phyloP scores from a whole-genome alignment of 2,329 filamentous ascomycete species.

The Lasiodiplodia citricola region DNA sequence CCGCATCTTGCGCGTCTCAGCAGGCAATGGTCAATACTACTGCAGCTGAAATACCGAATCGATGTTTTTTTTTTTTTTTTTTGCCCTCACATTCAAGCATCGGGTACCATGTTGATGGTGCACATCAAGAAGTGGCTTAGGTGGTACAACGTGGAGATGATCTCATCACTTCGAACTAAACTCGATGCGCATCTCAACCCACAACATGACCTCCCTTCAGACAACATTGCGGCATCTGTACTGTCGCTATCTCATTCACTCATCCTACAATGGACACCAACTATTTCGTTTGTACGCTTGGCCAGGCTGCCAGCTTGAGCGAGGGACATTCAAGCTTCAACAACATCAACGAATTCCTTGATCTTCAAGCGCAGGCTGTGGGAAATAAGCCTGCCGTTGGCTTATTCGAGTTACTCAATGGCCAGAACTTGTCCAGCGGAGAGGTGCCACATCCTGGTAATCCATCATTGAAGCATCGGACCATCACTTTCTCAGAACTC shows the following conservation, averaged over 20 bases:
- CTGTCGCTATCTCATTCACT: neutral
- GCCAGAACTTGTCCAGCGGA: neutral
- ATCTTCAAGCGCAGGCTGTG: conserved; percentile 49
- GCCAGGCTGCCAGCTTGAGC: conserved; percentile 55
- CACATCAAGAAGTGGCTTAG: neutral
- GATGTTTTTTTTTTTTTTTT: no score
- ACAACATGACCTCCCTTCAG: neutral
- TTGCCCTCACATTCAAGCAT: neutral
- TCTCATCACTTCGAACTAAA: neutral
- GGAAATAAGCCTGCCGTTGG: conserved; percentile 56
- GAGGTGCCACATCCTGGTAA: neutral
- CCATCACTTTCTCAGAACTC: conserved; percentile 47
- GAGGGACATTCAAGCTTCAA: conserved; percentile 29
- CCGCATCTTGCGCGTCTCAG: neutral
- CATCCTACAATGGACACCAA: conserved; percentile 39
- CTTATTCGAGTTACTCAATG: conserved; percentile 48
- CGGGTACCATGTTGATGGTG: neutral
- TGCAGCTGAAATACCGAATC: neutral
- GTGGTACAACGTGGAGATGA: neutral
- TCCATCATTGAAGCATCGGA: conserved; percentile 34
- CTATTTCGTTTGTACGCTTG: conserved; percentile 68
- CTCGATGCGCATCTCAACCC: neutral
- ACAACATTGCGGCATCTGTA: neutral
- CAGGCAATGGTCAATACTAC: neutral
- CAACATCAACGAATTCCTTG: conserved; percentile 31